Percentiles rank a stretch among this genome's conserved stretches.
Evolutionary conservation across 2,329 filamentous ascomycete species (phyloP).

Genomic region (Colletotrichum sp.): DNA sequence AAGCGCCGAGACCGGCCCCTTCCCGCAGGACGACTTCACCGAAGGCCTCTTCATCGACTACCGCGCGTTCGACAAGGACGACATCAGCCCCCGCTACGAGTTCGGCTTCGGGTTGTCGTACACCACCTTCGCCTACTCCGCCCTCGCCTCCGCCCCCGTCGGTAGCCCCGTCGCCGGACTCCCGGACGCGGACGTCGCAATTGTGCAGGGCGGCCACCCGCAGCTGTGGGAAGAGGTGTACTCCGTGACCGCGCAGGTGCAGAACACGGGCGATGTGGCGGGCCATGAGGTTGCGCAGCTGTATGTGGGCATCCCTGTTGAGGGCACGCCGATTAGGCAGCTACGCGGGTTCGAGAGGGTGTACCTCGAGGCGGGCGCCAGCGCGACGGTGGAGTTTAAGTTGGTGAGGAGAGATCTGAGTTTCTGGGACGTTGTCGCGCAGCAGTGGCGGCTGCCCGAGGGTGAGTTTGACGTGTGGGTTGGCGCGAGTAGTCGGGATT

Average conservation of each 20-base stretch:
- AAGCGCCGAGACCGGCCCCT: constrained; percentile 7
- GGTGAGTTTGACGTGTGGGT: constrained; percentile 25
- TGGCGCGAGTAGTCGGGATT: neutral
- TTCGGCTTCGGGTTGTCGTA: constrained; percentile 83
- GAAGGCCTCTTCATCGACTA: constrained; percentile 85
- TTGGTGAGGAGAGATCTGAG: constrained; percentile 54
- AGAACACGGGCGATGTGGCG: constrained; percentile 65
- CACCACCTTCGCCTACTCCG: constrained; percentile 65
- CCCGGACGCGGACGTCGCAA: constrained; percentile 39
- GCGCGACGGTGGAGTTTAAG: constrained; percentile 40
- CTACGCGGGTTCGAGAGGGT: constrained; percentile 55
- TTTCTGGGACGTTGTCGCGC: constrained; percentile 51
- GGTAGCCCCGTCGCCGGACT: constrained; percentile 49
- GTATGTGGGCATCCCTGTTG: constrained; percentile 38
- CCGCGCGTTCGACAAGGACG: constrained; percentile 77
- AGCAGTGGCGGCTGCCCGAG: constrained; percentile 55
- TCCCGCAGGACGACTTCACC: constrained; percentile 76
- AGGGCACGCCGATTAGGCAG: constrained; percentile 37
- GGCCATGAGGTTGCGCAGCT: constrained; percentile 75
- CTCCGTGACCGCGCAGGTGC: constrained; percentile 63
- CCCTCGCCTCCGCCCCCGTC: constrained; percentile 61
- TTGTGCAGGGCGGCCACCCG: constrained; percentile 47
- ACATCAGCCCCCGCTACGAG: constrained; percentile 73
- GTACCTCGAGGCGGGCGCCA: constrained; percentile 42
- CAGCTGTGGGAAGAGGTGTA: constrained; percentile 52